Base-by-base conservation (phyloP, 805 yeast genomes). In the Candida mattraensis region DNA sequence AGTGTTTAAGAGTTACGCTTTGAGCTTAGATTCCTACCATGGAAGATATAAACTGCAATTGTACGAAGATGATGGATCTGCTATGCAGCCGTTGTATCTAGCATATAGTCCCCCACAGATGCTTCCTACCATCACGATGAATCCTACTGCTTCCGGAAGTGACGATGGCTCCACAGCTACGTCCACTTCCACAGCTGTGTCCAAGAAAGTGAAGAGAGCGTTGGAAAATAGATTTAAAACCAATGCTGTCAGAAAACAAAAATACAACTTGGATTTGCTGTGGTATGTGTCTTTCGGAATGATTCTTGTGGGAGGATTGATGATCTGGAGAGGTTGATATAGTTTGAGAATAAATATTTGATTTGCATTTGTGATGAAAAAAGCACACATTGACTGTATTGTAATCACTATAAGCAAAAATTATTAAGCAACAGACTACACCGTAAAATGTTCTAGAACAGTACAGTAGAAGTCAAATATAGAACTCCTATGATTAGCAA, bases 51-150 rank as follows among this genome's bases (percentile, higher is more conserved):
- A 76, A 48, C 73, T 93, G 39, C 80, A 80, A 44, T 66, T 93
- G 41, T 82, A 74, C 63, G 80, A 82, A 64, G 82, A 74, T 50
- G 87, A 83, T 59, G 97, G 97, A 12, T 60, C 85, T 12, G 78
- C 78, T 28, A 63, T 83, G 69, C 91, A 87, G 48, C 98, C 99
- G 0, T 61, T 93, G 53, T 93, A 87, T 62, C 72, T 93, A 60
- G 96, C 94, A 2, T 93, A 89, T 67, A 75, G 76, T 51, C 99
- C 99, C 5, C 94, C 99, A 7, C 72, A 84, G 76, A 93, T 93
- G 99, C 76, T 93, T 42, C 99, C 99, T 15, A 93, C 98, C 1
- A 64, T 59, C 35, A 89, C 97, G 0, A 66, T 93, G 70, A 91
- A 89, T 61, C 99, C 99, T 15, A 85, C 95, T 2, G 40, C 59